phyloP scores from a whole-genome alignment of 2,329 filamentous ascomycete species.

The Diplodia intermedia region DNA sequence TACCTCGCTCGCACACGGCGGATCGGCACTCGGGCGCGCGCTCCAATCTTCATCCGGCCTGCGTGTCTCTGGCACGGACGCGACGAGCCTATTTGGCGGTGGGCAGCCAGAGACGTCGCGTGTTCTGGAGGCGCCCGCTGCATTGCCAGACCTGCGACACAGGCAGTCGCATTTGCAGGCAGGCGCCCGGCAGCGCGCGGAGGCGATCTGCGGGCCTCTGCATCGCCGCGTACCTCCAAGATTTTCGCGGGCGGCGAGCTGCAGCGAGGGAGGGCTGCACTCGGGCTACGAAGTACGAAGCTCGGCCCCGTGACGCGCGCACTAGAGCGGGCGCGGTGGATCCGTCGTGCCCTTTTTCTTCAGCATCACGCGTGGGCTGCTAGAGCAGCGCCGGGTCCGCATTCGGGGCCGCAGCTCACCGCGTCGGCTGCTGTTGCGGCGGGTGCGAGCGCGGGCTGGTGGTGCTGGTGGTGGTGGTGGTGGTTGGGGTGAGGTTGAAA shows the following conservation, averaged over 20 bases:
- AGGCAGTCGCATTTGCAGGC: slow-evolving; percentile 24
- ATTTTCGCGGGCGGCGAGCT: slow-evolving; percentile 29
- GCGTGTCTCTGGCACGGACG: slow-evolving; percentile 4
- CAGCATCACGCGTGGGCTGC: slow-evolving; percentile 28
- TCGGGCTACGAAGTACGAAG: slow-evolving; percentile 14
- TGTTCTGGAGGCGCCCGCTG: slow-evolving; percentile 1
- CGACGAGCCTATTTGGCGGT: slow-evolving; percentile 11
- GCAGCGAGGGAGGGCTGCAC: slow-evolving; percentile 12
- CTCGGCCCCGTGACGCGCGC: slow-evolving; percentile 26
- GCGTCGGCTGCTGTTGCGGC: not conserved
- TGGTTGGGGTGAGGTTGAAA: slow-evolving; percentile 20
- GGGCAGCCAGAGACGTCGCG: slow-evolving; percentile 15
- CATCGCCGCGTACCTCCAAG: slow-evolving; percentile 30
- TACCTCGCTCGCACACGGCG: slow-evolving; percentile 24
- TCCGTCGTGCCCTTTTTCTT: slow-evolving; percentile 26
- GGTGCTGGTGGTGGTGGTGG: not conserved
- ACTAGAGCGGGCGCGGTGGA: slow-evolving; percentile 24
- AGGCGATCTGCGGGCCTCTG: slow-evolving; percentile 28
- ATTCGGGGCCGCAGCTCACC: slow-evolving; percentile 2
- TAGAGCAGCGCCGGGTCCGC: slow-evolving; percentile 9
- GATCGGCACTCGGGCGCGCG: slow-evolving; percentile 1
- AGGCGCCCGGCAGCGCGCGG: slow-evolving; percentile 21
- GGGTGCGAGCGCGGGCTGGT: not conserved
- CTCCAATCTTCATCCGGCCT: slow-evolving; percentile 13
- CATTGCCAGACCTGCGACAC: slow-evolving; percentile 23